phyloP scores from a whole-genome alignment of 106 monocot species.

The Platanthera guangdongensis region DNA sequence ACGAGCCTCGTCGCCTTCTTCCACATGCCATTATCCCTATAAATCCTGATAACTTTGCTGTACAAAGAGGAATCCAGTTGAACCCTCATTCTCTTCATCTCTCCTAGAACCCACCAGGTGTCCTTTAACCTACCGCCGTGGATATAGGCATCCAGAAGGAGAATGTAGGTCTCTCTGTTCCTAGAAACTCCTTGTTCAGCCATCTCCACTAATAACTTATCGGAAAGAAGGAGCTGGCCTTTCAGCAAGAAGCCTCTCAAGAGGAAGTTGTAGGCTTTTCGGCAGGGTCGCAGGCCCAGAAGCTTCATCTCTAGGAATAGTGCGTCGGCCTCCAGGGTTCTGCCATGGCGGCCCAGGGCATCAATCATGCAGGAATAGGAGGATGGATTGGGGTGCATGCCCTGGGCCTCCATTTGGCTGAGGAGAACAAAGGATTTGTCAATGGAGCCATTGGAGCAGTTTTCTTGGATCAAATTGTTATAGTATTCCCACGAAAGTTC shows the following conservation, averaged over 20 bases:
- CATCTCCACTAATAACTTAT: conserved; percentile 52
- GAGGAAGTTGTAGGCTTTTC: conserved; percentile 41
- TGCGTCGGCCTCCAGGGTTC: conserved; percentile 68
- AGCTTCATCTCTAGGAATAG: conserved; percentile 52
- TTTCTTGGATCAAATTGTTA: conserved; percentile 38
- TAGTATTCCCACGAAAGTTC: conserved; percentile 49
- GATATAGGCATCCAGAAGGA: conserved; percentile 47
- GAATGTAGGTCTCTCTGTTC: conserved; percentile 44
- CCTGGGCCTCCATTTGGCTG: conserved; percentile 46
- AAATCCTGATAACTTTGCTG: conserved; percentile 42
- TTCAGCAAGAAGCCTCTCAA: conserved; percentile 41
- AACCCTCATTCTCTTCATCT: conserved; percentile 44
- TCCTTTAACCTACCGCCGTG: conserved; percentile 58
- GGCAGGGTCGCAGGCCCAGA: conserved; percentile 15
- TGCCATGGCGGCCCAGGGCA: conserved; percentile 41
- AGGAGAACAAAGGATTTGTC: conserved; percentile 41
- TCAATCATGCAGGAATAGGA: conserved; percentile 41
- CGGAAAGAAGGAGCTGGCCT: conserved; percentile 45
- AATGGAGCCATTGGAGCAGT: conserved; percentile 23
- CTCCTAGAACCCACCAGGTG: conserved; percentile 48
- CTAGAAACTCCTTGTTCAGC: conserved; percentile 22
- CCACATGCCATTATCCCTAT: conserved; percentile 87
- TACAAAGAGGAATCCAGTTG: conserved; percentile 30
- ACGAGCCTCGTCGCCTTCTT: conserved; percentile 56
- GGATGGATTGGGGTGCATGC: conserved; percentile 28